These are phyloP conservation scores for Penicillium tannophilum DNA, from an alignment of 495 filamentous ascomycete genomes.

Conservation along the genomic window DNA sequence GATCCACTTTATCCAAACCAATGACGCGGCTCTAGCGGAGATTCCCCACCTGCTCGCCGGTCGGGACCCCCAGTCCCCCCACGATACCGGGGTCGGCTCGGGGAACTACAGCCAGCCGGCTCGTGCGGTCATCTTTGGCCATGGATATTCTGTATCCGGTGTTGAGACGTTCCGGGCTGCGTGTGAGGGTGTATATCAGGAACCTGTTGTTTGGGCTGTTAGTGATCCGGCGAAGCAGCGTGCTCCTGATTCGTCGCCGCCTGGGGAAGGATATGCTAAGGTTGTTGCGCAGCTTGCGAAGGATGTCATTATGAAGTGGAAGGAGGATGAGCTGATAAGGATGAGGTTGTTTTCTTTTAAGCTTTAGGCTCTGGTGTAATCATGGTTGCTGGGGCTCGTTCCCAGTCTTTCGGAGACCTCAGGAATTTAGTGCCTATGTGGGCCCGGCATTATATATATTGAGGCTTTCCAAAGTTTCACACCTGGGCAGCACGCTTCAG, in stretches of 20 bases:
- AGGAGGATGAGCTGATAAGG: conserved; percentile 10
- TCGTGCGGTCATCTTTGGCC: conserved; percentile 37
- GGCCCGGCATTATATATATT: no score
- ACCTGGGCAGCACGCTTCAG: no score
- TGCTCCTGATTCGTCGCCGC: conserved; percentile 9
- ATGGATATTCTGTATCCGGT: conserved; percentile 23
- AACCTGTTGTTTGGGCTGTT: conserved; percentile 21
- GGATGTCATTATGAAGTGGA: conserved; percentile 16
- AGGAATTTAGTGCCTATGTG: no score
- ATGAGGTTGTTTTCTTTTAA: conserved; percentile 21
- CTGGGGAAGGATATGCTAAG: conserved; percentile 19
- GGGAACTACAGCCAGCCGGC: conserved; percentile 31
- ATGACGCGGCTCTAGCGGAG: conserved; percentile 24
- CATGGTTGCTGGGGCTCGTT: no score
- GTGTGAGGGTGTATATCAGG: conserved; percentile 4
- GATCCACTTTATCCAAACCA: conserved; percentile 30
- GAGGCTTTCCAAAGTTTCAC: no score
- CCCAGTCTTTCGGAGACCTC: no score
- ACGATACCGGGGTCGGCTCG: conserved; percentile 29
- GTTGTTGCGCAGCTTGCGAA: conserved; percentile 11
- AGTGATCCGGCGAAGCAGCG: conserved; percentile 18
- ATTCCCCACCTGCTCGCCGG: conserved; percentile 33
- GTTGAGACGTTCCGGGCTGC: conserved; percentile 19
- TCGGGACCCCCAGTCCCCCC: conserved; percentile 22
- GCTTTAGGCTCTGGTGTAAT: neutral